Percentiles rank a stretch among this genome's conserved stretches.
Conservation (phyloP, 768 basidiomycete species). For the Macrolepiota dolichaula region DNA sequence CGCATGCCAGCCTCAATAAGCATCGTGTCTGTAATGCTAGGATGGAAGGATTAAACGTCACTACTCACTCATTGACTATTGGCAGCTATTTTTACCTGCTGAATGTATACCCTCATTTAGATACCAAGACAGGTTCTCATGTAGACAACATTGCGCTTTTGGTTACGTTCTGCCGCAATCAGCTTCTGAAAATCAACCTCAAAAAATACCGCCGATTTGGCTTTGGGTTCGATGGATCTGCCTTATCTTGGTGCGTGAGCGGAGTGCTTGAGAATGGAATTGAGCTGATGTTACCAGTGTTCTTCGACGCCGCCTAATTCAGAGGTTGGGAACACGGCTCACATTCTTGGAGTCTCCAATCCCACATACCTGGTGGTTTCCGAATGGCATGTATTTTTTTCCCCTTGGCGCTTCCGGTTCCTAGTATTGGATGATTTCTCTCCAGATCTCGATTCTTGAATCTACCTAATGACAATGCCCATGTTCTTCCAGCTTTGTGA, state of each 20-base stretch:
- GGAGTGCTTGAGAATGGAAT: neutral
- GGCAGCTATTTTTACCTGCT: constrained; percentile 2
- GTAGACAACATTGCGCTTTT: neutral
- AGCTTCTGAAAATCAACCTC: constrained; percentile 3
- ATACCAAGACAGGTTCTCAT: neutral
- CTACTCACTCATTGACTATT: neutral
- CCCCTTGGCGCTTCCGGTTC: constrained; percentile 1
- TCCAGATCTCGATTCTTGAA: neutral
- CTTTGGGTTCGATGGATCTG: neutral
- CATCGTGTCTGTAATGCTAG: neutral
- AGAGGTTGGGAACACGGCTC: neutral
- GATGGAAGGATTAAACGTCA: neutral
- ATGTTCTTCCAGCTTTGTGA: neutral
- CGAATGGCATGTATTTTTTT: neutral
- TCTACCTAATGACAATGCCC: neutral
- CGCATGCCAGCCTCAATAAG: neutral
- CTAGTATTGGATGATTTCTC: too few relatives aligned
- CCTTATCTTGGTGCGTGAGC: neutral
- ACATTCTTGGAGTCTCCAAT: neutral
- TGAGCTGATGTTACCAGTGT: neutral
- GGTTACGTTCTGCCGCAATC: neutral
- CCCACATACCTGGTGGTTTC: neutral
- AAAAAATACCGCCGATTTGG: neutral
- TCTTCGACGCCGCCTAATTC: neutral
- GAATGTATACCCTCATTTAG: constrained; percentile 1